Percentiles rank a stretch among this genome's conserved stretches.
phyloP scores from a whole-genome alignment of 495 filamentous ascomycete species.

The Aspergillus bridgeri region DNA sequence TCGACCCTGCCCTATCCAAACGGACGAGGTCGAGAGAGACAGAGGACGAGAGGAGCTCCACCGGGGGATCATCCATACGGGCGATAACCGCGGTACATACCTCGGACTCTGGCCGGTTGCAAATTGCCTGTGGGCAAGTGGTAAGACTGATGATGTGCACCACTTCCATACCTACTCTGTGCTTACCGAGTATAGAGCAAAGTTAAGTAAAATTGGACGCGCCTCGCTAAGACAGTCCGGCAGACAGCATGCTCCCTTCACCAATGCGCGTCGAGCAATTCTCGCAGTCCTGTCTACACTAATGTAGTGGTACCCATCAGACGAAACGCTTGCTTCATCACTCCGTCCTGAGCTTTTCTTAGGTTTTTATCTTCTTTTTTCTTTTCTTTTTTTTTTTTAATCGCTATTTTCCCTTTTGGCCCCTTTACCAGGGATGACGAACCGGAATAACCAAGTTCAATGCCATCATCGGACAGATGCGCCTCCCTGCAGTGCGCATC shows the following conservation, averaged over 20 bases:
- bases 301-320: not conserved
- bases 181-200: too few relatives aligned
- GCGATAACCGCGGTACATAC: not conserved
- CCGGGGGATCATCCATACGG: not conserved
- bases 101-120: not conserved
- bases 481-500: not conserved
- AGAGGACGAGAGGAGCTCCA: too few relatives aligned
- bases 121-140: not conserved
- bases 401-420: not conserved
- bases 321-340: not conserved
- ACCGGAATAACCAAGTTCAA: not conserved
- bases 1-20: too few relatives aligned
- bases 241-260: not conserved
- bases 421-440: not conserved
- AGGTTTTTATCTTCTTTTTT: too few relatives aligned
- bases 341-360: not conserved
- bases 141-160: too few relatives aligned
- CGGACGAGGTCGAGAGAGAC: too few relatives aligned
- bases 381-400: not conserved
- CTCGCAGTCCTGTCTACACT: not conserved
- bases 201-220: not conserved
- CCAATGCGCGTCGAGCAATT: not conserved
- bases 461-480: not conserved
- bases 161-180: too few relatives aligned
- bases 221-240: not conserved